Conservation (phyloP, 208 protist species). For the Willaertia magna region DNA sequence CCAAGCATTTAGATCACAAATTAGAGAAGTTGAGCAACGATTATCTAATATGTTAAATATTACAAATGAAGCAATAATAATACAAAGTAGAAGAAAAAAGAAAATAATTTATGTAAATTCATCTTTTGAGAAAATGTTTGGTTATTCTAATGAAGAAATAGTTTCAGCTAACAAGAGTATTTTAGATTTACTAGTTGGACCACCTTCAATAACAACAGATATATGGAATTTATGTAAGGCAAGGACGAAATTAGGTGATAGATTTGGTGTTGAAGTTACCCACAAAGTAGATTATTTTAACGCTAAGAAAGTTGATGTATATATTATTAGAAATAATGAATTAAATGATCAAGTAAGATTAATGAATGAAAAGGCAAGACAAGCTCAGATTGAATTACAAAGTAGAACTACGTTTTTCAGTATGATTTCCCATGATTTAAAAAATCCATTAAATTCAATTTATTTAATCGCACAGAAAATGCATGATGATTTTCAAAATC, state of each 20-base stretch:
- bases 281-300: neutral
- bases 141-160: neutral
- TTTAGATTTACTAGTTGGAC: neutral
- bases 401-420: neutral
- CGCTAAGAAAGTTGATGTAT: neutral
- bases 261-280: neutral
- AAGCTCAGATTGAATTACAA: neutral
- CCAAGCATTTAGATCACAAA: neutral
- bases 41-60: neutral
- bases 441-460: slow-evolving; percentile 1
- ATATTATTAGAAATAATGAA: neutral
- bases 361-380: neutral
- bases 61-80: neutral
- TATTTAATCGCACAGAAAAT: neutral
- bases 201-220: neutral
- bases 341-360: neutral
- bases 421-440: slow-evolving; percentile 3
- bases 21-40: neutral
- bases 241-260: neutral
- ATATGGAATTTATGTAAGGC: neutral
- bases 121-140: neutral
- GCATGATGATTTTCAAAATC: neutral
- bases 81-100: neutral
- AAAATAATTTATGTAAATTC: neutral
- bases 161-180: neutral